Base-by-base conservation (phyloP, 2,329 filamentous ascomycete genomes). In the Colletotrichum chrysophilum region DNA sequence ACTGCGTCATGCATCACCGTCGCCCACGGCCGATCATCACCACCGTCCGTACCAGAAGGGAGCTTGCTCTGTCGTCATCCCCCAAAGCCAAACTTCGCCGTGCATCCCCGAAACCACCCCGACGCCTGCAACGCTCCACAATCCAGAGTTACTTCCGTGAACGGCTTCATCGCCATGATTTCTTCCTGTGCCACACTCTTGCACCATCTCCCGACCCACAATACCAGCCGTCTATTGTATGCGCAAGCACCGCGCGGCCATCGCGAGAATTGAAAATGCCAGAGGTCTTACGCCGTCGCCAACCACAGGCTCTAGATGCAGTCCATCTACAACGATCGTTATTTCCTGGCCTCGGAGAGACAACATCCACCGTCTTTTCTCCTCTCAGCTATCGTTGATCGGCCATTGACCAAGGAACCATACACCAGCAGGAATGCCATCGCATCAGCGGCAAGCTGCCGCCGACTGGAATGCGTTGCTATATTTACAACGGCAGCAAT, bases 381-480 rank as follows among this genome's bases (percentile, higher is more conserved):
- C 38, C 28, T 64, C 7, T 65, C 21, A 28, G 70, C 18, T 48
- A 18, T 32, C 24, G 43, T 64, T 60, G 60, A 58, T 36, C 64
- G 28, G 43, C n/a, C 28, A 76, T 74, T 65, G 64, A 69, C 70
- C 65, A 14, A 76, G 74, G 48, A 43, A 76, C 48, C 56, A 43
- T 32, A n/a, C 48, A 26, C 43, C 32, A 14, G n/a, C 28, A 55
- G 72, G 75, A 77, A 77, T 77, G 75, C n/a, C 32, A 61, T 26
- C 18, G 26, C 68, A 72, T 68, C 75, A 77, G 52, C 58, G 21
- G 36, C 36, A 28, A 32, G 13, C n/a, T n/a, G 32, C 30, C 12
- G 30, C 4, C 14, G 26, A n/a, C 70, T 70, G 76, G 76, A 77
- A 77, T 77, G 76, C 76, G 76, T 77, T 74, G 69, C 76, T 7